These are phyloP conservation scores for Lyophyllum semitale DNA, from an alignment of 768 basidiomycete genomes.

Conservation along the genomic window DNA sequence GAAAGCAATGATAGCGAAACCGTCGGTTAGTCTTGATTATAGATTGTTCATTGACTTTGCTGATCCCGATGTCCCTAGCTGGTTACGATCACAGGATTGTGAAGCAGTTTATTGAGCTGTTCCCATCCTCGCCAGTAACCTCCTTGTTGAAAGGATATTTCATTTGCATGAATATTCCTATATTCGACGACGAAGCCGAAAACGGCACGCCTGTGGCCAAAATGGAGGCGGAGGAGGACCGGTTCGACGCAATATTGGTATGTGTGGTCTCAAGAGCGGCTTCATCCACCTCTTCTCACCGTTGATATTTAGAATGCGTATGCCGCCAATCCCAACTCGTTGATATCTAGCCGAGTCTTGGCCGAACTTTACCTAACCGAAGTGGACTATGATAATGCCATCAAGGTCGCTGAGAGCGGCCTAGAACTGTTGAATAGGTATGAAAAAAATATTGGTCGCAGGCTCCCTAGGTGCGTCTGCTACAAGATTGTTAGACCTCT, in stretches of 20 bases:
- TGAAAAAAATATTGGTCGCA: slow-evolving; percentile 60
- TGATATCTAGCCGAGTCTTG: slow-evolving; percentile 68
- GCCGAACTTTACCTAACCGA: slow-evolving; percentile 67
- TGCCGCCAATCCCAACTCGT: slow-evolving; percentile 48
- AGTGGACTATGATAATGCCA: slow-evolving; percentile 72
- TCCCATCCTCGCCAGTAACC: slow-evolving; percentile 61
- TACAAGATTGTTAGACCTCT: neutral
- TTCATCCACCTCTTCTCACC: slow-evolving; percentile 1
- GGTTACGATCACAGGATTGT: slow-evolving; percentile 61
- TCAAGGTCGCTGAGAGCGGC: slow-evolving; percentile 72
- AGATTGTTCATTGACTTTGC: slow-evolving; percentile 3
- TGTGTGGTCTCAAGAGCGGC: slow-evolving; percentile 20
- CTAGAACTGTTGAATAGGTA: slow-evolving; percentile 53
- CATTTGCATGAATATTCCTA: slow-evolving; percentile 50
- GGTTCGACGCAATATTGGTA: slow-evolving; percentile 66
- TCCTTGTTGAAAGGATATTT: slow-evolving; percentile 70
- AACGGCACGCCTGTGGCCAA: slow-evolving; percentile 31
- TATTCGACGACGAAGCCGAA: slow-evolving; percentile 45
- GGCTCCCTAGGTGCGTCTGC: slow-evolving; percentile 48
- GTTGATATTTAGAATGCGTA: slow-evolving; percentile 53
- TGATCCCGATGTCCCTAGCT: slow-evolving; percentile 37
- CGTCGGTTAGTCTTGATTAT: slow-evolving; percentile 50
- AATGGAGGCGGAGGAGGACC: slow-evolving; percentile 45
- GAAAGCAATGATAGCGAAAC: slow-evolving; percentile 72
- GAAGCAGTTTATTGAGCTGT: slow-evolving; percentile 60